phyloP scores from a whole-genome alignment of 371 early-diverging fungal species.

The Pancytospora philotis region DNA sequence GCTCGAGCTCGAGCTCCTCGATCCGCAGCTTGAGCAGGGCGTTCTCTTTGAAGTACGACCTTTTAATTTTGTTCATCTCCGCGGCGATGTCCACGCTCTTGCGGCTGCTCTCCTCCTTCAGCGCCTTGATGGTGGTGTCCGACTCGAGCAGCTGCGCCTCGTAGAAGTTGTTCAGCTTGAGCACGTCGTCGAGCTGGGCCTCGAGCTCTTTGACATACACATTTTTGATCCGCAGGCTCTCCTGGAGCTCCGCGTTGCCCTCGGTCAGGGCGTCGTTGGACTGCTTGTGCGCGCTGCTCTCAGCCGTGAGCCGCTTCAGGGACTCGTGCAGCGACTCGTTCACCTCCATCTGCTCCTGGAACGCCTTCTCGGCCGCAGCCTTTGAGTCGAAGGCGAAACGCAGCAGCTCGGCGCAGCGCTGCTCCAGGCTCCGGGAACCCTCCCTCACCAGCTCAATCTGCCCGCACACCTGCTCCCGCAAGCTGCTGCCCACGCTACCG shows the following conservation, averaged over 20 bases:
- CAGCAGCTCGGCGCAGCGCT: too few species aligned
- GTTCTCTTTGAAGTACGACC: slow-evolving; percentile 12
- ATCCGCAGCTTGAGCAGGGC: slow-evolving; percentile 10
- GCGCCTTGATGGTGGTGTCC: slow-evolving; percentile 2
- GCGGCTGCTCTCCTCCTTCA: slow-evolving; percentile 1
- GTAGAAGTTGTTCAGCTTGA: slow-evolving; percentile 10
- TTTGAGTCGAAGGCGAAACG: too few species aligned
- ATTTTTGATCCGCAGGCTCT: neutral
- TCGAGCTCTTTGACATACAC: slow-evolving; percentile 10
- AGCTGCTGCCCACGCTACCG: too few species aligned
- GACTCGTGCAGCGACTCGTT: too few species aligned
- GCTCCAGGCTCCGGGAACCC: too few species aligned
- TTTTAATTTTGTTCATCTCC: slow-evolving; percentile 10
- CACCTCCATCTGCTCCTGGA: too few species aligned
- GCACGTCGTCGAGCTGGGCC: neutral
- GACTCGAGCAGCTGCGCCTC: slow-evolving; percentile 9
- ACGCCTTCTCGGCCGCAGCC: too few species aligned
- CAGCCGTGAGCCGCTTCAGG: too few species aligned
- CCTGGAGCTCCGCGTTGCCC: neutral
- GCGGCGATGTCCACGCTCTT: neutral
- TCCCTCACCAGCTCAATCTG: too few species aligned
- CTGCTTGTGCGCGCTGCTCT: too few species aligned
- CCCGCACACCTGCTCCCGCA: too few species aligned
- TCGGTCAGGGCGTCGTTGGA: neutral
- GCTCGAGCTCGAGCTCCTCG: slow-evolving; percentile 2